phyloP scores from a whole-genome alignment of 345 rosid species.

The Murraya paniculata region DNA sequence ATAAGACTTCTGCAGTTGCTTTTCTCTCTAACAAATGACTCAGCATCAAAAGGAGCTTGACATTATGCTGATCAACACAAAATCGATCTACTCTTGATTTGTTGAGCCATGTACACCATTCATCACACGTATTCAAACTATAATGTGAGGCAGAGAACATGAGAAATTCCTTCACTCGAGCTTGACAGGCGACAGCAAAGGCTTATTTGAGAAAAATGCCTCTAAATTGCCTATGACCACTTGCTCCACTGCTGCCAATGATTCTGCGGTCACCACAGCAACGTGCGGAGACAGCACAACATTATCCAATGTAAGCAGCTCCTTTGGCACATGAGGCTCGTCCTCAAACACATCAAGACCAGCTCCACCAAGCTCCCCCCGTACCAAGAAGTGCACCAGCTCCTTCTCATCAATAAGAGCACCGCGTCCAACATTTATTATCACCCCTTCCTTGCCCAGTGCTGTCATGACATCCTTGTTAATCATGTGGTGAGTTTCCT shows the following conservation, averaged over 20 bases:
- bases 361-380: conserved; percentile 67
- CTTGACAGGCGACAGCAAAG: conserved; percentile 37
- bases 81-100: too few species aligned
- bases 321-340: conserved; percentile 59
- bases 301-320: conserved; percentile 51
- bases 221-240: conserved; percentile 48
- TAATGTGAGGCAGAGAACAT: background rate
- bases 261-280: conserved; percentile 53
- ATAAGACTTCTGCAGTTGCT: background rate
- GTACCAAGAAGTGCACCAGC: conserved; percentile 48
- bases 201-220: conserved; percentile 61
- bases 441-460: conserved; percentile 44
- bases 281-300: conserved; percentile 74
- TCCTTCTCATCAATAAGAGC: conserved; percentile 57
- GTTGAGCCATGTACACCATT: too few species aligned
- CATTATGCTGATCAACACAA: background rate
- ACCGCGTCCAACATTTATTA: conserved; percentile 60
- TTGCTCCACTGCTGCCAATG: conserved; percentile 31
- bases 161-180: background rate
- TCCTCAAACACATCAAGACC: conserved; percentile 84
- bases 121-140: background rate
- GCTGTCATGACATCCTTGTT: conserved; percentile 42
- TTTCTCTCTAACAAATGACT: background rate
- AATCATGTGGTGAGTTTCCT: conserved; percentile 45
- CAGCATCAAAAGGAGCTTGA: background rate